Evolutionary conservation across 495 filamentous ascomycete genomes (phyloP), one percentile per base, ranked within the genome.

Genomic region (Penicillium cinerascens): DNA sequence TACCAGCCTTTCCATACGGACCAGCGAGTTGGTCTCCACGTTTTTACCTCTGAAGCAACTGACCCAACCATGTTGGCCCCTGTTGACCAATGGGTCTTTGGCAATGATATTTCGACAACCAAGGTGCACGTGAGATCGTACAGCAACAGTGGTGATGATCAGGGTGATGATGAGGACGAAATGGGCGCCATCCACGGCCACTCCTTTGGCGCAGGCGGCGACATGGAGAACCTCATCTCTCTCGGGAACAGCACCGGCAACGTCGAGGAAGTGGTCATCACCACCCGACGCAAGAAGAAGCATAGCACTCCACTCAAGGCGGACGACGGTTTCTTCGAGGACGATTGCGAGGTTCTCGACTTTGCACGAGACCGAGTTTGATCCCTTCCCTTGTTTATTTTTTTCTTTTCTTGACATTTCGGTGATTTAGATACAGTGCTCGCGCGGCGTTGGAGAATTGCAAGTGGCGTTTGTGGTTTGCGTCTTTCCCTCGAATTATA

Each of bases 1-100:
- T 96, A 92, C 51, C 88, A 91, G 54, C 90, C 92, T 0, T 95
- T 96, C 71, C 90, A 95, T 63, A 92, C 89, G 0, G 91, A 96
- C 56, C 81, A 83, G 17, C 81, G 91, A 9, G 87, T 96, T 29
- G 80, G 76, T 25, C 68, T 95, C 13, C 85, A 82, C 58, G 75
- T 86, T 15, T 89, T 84, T 57, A 64, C 70, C 15, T 48, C 58
- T 22, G 60, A 55, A 46, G 45, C 44, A 15, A 52, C 43, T 35
- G 63, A 65, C 29, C 52, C 63, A 23, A 42, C 40, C 1, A 10
- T 43, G n/a, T 51, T 62, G 35, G 49, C 58, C 42, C 63, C 72
- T 21, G 61, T 55, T 17, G 71, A 68, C 4, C 71, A 74, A 6
- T 92, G 88, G 88, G 81, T 81, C 3, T 95, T 92, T 65, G 89